Conservation (phyloP, 139 green algal genomes). For the Micractinium sp. region DNA sequence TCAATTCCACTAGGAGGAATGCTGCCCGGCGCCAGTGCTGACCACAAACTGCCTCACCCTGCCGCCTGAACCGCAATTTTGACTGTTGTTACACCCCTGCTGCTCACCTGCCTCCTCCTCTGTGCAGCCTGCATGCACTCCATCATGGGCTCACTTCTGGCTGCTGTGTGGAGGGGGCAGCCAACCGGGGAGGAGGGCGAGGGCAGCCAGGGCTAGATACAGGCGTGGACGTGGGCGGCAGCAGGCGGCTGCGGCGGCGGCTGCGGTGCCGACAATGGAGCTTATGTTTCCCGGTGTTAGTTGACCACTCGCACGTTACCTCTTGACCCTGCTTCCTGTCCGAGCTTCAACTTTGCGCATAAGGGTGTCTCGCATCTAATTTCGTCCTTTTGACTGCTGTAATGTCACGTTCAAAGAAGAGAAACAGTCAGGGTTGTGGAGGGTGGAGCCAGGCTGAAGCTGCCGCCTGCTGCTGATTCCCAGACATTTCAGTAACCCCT, state of each 20-base stretch:
- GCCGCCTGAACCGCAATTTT: too few relatives aligned
- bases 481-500: too few relatives aligned
- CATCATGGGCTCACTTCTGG: constrained; percentile 75
- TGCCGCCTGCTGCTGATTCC: background rate
- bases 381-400: background rate
- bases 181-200: background rate
- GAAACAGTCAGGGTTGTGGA: too few relatives aligned
- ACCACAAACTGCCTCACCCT: too few relatives aligned
- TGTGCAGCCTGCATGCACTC: constrained; percentile 72
- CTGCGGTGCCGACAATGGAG: too few relatives aligned
- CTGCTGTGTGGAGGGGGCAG: constrained; percentile 62
- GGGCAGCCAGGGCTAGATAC: background rate
- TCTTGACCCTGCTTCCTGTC: background rate
- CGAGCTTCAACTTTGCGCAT: background rate
- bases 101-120: too few relatives aligned
- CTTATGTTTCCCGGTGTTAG: background rate
- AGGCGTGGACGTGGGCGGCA: background rate
- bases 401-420: background rate
- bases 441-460: background rate
- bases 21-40: too few relatives aligned
- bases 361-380: background rate
- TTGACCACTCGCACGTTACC: too few relatives aligned
- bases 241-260: background rate
- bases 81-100: too few relatives aligned
- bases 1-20: too few relatives aligned